Base-by-base conservation (phyloP, 768 basidiomycete species). In the Mycena sanguinolenta region DNA sequence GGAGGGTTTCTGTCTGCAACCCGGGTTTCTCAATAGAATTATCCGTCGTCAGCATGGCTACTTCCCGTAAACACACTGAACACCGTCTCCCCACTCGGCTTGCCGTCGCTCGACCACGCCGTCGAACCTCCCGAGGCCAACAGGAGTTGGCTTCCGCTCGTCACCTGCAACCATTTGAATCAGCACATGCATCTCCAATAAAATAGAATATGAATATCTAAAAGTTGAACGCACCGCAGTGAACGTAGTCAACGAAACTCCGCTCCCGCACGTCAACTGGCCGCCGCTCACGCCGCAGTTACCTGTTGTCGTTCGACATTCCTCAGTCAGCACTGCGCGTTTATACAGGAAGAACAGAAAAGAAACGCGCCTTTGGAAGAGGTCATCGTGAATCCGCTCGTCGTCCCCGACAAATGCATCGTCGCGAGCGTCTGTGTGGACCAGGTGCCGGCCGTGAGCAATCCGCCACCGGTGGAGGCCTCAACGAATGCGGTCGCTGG, bases 351-450 rank as follows among this genome's bases (percentile, higher is more conserved):
- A 9, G 19, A 30, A 54, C n/a, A 25, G 17, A 8, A 32, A 10
- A 32, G 1, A 54, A 9, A 54, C 53, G 27, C n/a, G 28, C 86
- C 86, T 76, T 87, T 87, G n/a, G 82, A 83, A 10, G 83, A 83
- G 39, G 76, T 76, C 75, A 87, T 76, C 30, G 84, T 85, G 79
- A 86, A 84, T 63, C 79, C 77, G 38, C 70, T 75, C 4, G 79
- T 58, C 21, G 82, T 75, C 30, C 84, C 82, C 9, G 80, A 77
- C 27, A 82, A 65, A 16, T 81, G 82, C 70, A 79, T 82, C n/a
- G 84, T 85, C n/a, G 83, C 85, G 38, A 80, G 77, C 21, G 84
- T 85, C 78, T 86, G 85, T 6, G 81, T 82, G 38, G 83, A 84
- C 84, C 84, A 86, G 9, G 82, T 85, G 19, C 85, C 86, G 2